phyloP scores from a whole-genome alignment of 768 basidiomycete genomes.

The Aureoboletus auriporus region DNA sequence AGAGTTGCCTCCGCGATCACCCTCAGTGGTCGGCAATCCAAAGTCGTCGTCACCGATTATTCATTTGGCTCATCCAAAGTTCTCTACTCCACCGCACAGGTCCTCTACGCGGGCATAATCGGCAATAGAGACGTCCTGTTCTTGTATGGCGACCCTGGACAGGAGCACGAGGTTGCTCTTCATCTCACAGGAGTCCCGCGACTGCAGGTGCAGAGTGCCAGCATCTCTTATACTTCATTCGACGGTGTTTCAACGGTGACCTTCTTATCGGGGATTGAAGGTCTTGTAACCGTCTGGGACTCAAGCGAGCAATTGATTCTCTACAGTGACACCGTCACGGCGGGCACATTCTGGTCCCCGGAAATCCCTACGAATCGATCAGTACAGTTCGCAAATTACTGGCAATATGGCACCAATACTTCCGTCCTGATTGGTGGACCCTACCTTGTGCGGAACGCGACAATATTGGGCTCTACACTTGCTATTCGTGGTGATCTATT shows the following conservation, averaged over 20 bases:
- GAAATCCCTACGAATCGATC: conserved; percentile 41
- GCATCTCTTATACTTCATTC: conserved; percentile 20
- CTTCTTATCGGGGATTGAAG: conserved; percentile 53
- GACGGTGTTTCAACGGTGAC: conserved; percentile 42
- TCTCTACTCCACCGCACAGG: conserved; percentile 67
- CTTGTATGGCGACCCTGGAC: conserved; percentile 51
- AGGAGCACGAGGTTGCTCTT: conserved; percentile 54
- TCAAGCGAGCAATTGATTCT: conserved; percentile 64
- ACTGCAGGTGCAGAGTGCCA: conserved; percentile 23
- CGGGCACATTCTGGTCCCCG: conserved; percentile 75
- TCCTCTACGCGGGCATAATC: conserved; percentile 64
- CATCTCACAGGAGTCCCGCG: conserved; percentile 45
- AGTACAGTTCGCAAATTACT: conserved; percentile 54
- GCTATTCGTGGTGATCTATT: conserved; percentile 69
- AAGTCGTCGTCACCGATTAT: conserved; percentile 70
- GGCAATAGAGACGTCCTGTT: conserved; percentile 61
- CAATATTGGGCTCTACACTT: conserved; percentile 45
- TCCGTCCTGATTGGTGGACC: conserved; percentile 65
- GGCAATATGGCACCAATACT: conserved; percentile 69
- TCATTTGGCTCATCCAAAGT: conserved; percentile 61
- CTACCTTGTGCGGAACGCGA: conserved; percentile 57
- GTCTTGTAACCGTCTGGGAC: conserved; percentile 62
- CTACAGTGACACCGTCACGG: conserved; percentile 61
- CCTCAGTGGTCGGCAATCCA: conserved; percentile 68
- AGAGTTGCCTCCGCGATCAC: conserved; percentile 48